Percentiles rank a stretch among this genome's conserved stretches.
Evolutionary conservation across 2,329 filamentous ascomycete genomes (phyloP).

Genomic region (Penicillium sp.): DNA sequence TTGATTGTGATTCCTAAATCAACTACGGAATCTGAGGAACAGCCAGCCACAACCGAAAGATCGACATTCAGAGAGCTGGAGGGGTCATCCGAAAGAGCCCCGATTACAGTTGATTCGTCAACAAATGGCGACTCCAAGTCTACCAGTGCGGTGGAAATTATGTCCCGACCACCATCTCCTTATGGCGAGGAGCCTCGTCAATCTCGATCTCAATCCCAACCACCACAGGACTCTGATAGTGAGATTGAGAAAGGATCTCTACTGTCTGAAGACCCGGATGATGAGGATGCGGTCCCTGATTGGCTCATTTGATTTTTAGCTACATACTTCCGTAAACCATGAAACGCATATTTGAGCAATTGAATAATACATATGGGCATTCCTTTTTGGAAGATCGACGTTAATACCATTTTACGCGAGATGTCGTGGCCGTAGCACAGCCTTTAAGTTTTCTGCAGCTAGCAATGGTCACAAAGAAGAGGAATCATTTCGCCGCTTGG

Average conservation of each 20-base stretch:
- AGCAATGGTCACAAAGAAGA: too few species aligned
- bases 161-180: conserved; percentile 22
- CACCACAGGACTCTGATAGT: conserved; percentile 27
- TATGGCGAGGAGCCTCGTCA: neutral
- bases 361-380: too few species aligned
- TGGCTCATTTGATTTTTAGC: conserved; percentile 50
- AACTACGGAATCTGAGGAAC: neutral
- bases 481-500: too few species aligned
- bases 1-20: conserved; percentile 31
- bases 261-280: conserved; percentile 62
- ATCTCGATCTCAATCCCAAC: neutral
- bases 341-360: neutral
- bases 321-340: neutral
- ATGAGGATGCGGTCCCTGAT: conserved; percentile 64
- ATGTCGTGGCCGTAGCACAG: too few species aligned
- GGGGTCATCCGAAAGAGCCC: conserved; percentile 21
- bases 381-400: too few species aligned
- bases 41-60: neutral
- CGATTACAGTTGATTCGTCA: conserved; percentile 28
- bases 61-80: neutral
- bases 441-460: too few species aligned
- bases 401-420: too few species aligned
- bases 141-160: conserved; percentile 24
- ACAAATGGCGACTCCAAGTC: conserved; percentile 23
- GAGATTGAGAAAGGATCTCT: conserved; percentile 52